Conservation (phyloP, 2,329 filamentous ascomycete species). For the Aspergillus fijiensis region DNA sequence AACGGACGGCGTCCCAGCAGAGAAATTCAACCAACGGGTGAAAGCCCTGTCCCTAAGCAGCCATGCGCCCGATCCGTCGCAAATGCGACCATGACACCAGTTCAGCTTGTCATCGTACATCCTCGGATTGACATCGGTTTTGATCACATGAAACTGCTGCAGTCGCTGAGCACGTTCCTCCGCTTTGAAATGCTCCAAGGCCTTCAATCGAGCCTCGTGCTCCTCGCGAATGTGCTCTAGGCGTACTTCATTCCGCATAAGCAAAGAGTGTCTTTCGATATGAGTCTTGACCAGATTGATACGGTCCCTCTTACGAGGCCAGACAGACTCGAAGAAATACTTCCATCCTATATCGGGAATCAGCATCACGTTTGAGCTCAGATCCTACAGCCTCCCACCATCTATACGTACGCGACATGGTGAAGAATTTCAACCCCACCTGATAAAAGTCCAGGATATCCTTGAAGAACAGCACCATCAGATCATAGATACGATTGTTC, state of each 20-base stretch:
- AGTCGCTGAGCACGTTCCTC: neutral
- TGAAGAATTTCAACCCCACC: conserved; percentile 33
- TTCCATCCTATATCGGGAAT: conserved; percentile 6
- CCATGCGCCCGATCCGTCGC: conserved; percentile 5
- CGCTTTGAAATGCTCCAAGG: conserved; percentile 9
- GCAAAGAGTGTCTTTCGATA: conserved; percentile 8
- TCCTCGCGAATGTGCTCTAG: conserved; percentile 7
- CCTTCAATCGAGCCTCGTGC: conserved; percentile 5
- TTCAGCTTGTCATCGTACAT: conserved; percentile 7
- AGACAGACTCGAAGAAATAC: conserved; percentile 9
- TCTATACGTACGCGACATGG: conserved; percentile 20
- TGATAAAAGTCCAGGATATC: conserved; percentile 42
- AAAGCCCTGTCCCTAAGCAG: conserved; percentile 8
- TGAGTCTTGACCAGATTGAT: conserved; percentile 3
- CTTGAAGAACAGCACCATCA: conserved; percentile 33
- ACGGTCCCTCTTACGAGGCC: conserved; percentile 1
- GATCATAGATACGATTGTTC: neutral
- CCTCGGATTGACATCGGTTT: neutral
- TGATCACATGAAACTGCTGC: conserved; percentile 4
- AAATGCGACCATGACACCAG: neutral
- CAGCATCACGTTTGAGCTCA: neutral
- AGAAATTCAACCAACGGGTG: conserved; percentile 3
- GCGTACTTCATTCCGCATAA: conserved; percentile 11
- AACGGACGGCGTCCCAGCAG: neutral
- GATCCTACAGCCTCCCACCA: neutral